Evolutionary conservation across 83 land plant genomes (phyloP), one percentile per base, ranked within the genome.

Genomic region (Picea abies): DNA sequence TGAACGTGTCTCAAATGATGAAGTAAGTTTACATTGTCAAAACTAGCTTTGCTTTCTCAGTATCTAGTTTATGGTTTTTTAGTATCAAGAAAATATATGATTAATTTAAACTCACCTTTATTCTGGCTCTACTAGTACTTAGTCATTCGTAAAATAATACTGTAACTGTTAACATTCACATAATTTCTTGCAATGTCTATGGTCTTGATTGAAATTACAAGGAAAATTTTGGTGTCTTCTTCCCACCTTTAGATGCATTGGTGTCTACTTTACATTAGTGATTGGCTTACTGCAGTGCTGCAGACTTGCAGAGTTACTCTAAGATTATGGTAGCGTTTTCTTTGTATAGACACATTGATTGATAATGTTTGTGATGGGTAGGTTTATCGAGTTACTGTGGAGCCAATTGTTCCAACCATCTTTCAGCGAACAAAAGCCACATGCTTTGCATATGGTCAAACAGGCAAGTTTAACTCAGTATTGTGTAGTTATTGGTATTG

Each of bases 391-490:
- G 92, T 90, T 37, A 97, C 99, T 15, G 99, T 97, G 81, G 98
- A 94, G 81, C 99, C 98, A 22, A 95, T 97, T 81, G 91, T 97
- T 75, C 99, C 98, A 14, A 88, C 94, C 37, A 94, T 97, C 56
- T 97, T 97, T 84, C 90, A 93, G 79, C 94, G 95, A 2, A 97
- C 98, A 5, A 97, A 97, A 77, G 98, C 98, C 72, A 97, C 99
- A 26, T 97, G 99, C 85, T 97, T 97, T 91, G 99, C 99, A 49
- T 97, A 97, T 88, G 99, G 99, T 22, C 99, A 97, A 90, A 97
- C 99, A 90, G 99, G 99, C 83, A 70, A 29, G 35, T 76, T 8
- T 72, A 22, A 19, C 14, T 60, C 11, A 22, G 12, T 16, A 37
- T 77, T 29, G 11, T 29, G 22, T 77, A 26, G 77, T 10, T 60